phyloP scores from a whole-genome alignment of 192 early-diverging fungal genomes.

The Backusella liffmaniae region DNA sequence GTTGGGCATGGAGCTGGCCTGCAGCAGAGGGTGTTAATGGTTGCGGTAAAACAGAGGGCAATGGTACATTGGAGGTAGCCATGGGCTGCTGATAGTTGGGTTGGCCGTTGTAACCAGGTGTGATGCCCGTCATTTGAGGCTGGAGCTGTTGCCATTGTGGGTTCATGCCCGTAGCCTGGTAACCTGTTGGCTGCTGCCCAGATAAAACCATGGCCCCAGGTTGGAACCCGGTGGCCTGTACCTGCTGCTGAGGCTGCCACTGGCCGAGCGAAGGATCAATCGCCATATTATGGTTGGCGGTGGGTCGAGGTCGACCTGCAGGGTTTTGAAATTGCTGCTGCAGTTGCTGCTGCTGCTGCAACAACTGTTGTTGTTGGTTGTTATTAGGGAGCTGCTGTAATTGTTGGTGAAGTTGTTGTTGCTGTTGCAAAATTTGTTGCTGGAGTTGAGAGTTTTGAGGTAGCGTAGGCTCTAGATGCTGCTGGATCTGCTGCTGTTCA shows the following conservation, averaged over 20 bases:
- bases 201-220: not conserved
- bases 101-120: constrained; percentile 21
- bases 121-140: constrained; percentile 29
- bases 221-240: not conserved
- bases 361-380: not conserved
- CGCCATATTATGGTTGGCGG: not conserved
- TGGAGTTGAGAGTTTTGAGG: constrained; percentile 6
- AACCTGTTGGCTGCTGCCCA: not conserved
- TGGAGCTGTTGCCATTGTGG: constrained; percentile 21
- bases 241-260: constrained; percentile 13
- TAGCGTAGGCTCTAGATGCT: constrained; percentile 4
- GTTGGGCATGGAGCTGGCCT: constrained; percentile 32
- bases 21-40: constrained; percentile 28
- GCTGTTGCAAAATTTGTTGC: not conserved
- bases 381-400: not conserved
- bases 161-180: not conserved
- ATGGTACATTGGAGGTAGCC: constrained; percentile 15
- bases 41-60: constrained; percentile 19
- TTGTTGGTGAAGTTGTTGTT: not conserved
- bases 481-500: constrained; percentile 19
- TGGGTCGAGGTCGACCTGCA: not conserved
- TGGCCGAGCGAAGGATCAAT: constrained; percentile 1
- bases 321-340: constrained; percentile 15
- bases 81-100: not conserved
- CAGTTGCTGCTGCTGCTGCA: not conserved